Evolutionary conservation across 1,139 yeast genomes (phyloP).

Genomic region (Protomyces inouyei): DNA sequence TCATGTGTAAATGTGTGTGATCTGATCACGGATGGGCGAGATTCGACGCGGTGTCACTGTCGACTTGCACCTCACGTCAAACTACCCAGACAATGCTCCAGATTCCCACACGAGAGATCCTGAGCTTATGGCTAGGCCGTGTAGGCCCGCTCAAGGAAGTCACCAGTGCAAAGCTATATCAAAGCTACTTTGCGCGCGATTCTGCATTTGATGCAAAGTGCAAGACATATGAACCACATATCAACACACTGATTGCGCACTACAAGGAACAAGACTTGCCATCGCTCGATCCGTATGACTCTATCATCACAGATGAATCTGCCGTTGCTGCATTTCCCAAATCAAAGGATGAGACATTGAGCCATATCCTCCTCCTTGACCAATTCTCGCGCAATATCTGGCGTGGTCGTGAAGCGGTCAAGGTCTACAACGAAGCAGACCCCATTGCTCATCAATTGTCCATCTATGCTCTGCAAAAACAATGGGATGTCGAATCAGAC

Average conservation of each 20-base stretch:
- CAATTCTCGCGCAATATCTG: conserved; percentile 17
- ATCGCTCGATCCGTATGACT: not conserved
- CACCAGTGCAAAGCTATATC: not conserved
- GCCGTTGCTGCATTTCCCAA: not conserved
- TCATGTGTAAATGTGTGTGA: too few species aligned
- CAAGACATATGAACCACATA: conserved; percentile 1
- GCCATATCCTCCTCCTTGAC: conserved; percentile 6
- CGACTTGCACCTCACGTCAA: not conserved
- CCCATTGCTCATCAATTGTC: not conserved
- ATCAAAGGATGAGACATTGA: not conserved
- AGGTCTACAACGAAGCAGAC: conserved; percentile 3
- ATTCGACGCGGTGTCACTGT: too few species aligned
- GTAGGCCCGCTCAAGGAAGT: not conserved
- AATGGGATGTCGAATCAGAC: not conserved
- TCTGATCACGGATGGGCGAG: too few species aligned
- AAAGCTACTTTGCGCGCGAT: conserved; percentile 9
- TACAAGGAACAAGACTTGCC: not conserved
- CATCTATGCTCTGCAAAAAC: not conserved
- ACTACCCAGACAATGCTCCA: not conserved
- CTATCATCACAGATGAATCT: not conserved
- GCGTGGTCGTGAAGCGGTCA: conserved; percentile 13
- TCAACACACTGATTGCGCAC: not conserved
- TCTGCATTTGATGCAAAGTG: not conserved
- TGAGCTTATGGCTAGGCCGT: not conserved
- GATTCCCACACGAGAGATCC: not conserved